These are phyloP conservation scores for Peltaster fructicola DNA, from an alignment of 2,329 filamentous ascomycete genomes.

Conservation along the genomic window DNA sequence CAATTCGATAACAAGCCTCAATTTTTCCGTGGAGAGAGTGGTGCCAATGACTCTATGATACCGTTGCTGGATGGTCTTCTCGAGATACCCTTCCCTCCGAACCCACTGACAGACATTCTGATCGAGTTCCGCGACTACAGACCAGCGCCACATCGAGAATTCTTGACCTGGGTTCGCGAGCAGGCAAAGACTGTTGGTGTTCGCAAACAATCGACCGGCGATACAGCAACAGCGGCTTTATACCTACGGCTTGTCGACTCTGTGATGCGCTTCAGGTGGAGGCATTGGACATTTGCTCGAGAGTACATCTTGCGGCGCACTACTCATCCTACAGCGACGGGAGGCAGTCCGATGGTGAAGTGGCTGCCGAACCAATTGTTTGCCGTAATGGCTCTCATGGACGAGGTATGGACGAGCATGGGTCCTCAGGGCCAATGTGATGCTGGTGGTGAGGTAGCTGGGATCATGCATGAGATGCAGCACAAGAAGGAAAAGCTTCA, in stretches of 20 bases:
- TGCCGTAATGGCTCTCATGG: constrained; percentile 57
- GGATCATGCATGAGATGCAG: constrained; percentile 49
- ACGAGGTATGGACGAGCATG: constrained; percentile 32
- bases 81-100: constrained; percentile 72
- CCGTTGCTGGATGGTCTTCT: constrained; percentile 78
- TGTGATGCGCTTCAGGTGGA: constrained; percentile 65
- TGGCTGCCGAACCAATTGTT: constrained; percentile 70
- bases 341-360: constrained; percentile 65
- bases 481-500: constrained; percentile 47
- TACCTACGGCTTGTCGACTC: constrained; percentile 44
- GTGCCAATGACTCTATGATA: constrained; percentile 83
- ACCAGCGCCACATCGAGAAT: constrained; percentile 73
- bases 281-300: constrained; percentile 71
- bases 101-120: constrained; percentile 74
- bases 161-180: constrained; percentile 53
- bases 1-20: constrained; percentile 51
- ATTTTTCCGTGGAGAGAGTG: constrained; percentile 78
- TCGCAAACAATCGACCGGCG: constrained; percentile 33
- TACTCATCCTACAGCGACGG: constrained; percentile 58
- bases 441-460: constrained; percentile 9
- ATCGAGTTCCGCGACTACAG: constrained; percentile 79
- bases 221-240: constrained; percentile 20
- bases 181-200: constrained; percentile 35
- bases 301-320: constrained; percentile 73
- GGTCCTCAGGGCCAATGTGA: constrained; percentile 5